phyloP scores from a whole-genome alignment of 306 rosid genomes.

The Acacia crassicarpa region DNA sequence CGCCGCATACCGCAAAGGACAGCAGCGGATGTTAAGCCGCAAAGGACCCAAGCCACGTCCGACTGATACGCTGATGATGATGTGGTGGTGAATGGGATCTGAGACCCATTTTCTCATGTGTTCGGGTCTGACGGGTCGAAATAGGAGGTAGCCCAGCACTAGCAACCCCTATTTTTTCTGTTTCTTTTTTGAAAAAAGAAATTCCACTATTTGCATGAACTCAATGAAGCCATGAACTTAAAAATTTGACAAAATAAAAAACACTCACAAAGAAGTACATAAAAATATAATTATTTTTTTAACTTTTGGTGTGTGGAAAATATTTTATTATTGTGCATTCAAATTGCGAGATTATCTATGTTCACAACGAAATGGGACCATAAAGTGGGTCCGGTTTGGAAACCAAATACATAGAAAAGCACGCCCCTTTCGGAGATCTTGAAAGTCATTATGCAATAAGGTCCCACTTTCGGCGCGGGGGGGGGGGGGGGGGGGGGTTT shows the following conservation, averaged over 20 bases:
- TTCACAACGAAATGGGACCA: neutral
- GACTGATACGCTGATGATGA: neutral
- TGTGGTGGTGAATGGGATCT: conserved; percentile 13
- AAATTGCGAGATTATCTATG: neutral
- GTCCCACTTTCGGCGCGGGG: too few relatives aligned
- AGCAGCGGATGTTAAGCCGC: too few relatives aligned
- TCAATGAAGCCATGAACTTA: neutral
- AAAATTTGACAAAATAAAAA: too few relatives aligned
- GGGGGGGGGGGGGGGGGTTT: too few relatives aligned
- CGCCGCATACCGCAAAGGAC: too few relatives aligned
- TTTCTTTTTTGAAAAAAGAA: too few relatives aligned
- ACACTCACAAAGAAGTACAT: too few relatives aligned
- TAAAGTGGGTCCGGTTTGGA: neutral
- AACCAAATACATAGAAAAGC: neutral
- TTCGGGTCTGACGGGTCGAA: neutral
- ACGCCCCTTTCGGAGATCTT: neutral
- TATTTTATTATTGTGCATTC: neutral
- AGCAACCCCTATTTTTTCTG: neutral
- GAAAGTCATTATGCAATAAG: neutral
- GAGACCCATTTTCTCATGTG: conserved; percentile 1
- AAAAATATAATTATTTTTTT: neutral
- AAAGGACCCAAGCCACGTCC: too few relatives aligned
- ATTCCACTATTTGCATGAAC: neutral
- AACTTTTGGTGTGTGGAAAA: neutral
- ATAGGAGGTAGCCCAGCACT: neutral